These are phyloP conservation scores for Alternaria solani DNA, from an alignment of 2,329 filamentous ascomycete genomes.

Conservation along the genomic window DNA sequence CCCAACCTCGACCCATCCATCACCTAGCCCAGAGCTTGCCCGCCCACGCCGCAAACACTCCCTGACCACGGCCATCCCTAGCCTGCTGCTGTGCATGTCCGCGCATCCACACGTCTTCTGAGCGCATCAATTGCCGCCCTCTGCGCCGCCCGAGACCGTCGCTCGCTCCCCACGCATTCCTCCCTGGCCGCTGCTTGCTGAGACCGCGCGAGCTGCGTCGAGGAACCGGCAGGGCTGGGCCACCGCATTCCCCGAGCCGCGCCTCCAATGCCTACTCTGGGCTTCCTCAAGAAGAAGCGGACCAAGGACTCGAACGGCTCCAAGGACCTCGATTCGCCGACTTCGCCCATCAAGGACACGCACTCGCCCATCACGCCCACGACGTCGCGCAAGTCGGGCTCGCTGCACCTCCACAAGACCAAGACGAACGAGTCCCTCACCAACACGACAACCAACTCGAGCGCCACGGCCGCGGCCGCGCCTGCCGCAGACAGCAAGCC, in stretches of 20 bases:
- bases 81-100: conserved; percentile 2
- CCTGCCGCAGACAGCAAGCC: conserved; percentile 40
- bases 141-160: conserved; percentile 5
- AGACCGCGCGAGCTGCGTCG: conserved; percentile 16
- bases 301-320: conserved; percentile 80
- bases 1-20: conserved; percentile 16
- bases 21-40: conserved; percentile 11
- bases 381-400: conserved; percentile 44
- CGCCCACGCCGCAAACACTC: conserved; percentile 13
- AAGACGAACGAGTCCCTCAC: conserved; percentile 42
- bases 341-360: conserved; percentile 69
- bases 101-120: conserved; percentile 7
- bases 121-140: conserved; percentile 14
- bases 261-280: conserved; percentile 84
- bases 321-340: conserved; percentile 71
- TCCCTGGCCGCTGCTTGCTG: conserved; percentile 11
- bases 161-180: conserved; percentile 3
- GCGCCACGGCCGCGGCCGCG: conserved; percentile 18
- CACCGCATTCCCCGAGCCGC: conserved; percentile 25
- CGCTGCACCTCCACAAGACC: conserved; percentile 40
- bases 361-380: conserved; percentile 45
- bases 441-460: conserved; percentile 15
- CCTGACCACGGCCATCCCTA: conserved; percentile 1
- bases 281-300: conserved; percentile 98
- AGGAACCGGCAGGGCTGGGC: conserved; percentile 30